These are phyloP conservation scores for Cyclotella baltica DNA, from an alignment of 108 stramenopile genomes.

Conservation along the genomic window DNA sequence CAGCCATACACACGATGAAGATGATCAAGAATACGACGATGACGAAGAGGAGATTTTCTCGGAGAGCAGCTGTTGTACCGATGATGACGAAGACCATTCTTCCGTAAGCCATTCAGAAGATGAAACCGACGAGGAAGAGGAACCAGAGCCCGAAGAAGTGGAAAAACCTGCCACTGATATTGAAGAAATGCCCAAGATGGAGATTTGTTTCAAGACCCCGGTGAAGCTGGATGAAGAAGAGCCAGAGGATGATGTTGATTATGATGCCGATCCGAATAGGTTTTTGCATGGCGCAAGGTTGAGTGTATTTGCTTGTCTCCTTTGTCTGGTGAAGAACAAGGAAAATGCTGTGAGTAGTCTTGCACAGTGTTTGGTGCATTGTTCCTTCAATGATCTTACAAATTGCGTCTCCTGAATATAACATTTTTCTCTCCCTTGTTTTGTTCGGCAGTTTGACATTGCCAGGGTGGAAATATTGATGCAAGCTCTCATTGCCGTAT, in stretches of 20 bases:
- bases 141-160: conserved; percentile 1
- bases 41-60: too few relatives aligned
- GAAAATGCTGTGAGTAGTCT: conserved; percentile 74
- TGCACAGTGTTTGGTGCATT: background rate
- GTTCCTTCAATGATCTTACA: background rate
- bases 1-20: conserved; percentile 7
- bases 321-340: conserved; percentile 78
- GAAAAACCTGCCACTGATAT: background rate
- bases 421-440: conserved; percentile 13
- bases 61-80: too few relatives aligned
- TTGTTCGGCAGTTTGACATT: conserved; percentile 53
- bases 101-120: too few relatives aligned
- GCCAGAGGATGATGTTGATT: conserved; percentile 36
- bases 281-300: conserved; percentile 64
- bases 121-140: background rate
- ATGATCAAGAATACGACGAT: background rate
- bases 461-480: conserved; percentile 55
- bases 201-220: conserved; percentile 24
- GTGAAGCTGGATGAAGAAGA: conserved; percentile 12
- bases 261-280: conserved; percentile 67
- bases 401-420: background rate
- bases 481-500: conserved; percentile 61
- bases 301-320: conserved; percentile 72
- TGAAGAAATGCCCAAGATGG: conserved; percentile 12
- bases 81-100: too few relatives aligned